phyloP scores from a whole-genome alignment of 192 early-diverging fungal species.

The Rhizophlyctis rosea region DNA sequence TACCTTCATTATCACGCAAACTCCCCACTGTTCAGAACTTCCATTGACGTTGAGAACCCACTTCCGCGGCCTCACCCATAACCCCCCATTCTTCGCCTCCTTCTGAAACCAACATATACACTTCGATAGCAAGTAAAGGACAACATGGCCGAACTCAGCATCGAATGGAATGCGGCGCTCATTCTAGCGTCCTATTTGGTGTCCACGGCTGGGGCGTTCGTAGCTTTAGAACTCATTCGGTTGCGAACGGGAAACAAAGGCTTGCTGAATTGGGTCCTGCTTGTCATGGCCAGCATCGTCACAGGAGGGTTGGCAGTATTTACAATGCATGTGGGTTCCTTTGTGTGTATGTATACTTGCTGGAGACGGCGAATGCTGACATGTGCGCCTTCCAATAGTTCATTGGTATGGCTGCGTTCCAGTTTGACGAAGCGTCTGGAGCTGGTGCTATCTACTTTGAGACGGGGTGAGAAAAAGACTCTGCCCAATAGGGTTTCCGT shows the following conservation, averaged over 20 bases:
- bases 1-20: too few species aligned
- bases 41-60: too few species aligned
- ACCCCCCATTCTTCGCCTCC: too few species aligned
- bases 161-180: conserved; percentile 6
- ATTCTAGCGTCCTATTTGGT: conserved; percentile 14
- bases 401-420: conserved; percentile 19
- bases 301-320: conserved; percentile 18
- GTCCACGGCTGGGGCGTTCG: conserved; percentile 19
- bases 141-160: too few species aligned
- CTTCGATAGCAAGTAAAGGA: too few species aligned
- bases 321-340: conserved; percentile 21
- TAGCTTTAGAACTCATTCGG: conserved; percentile 20
- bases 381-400: conserved; percentile 7
- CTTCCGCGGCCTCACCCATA: too few species aligned
- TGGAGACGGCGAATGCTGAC: too few species aligned
- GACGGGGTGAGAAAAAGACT: conserved; percentile 1
- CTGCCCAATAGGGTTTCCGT: too few species aligned
- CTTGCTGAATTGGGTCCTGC: conserved; percentile 19
- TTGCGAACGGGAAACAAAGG: conserved; percentile 9
- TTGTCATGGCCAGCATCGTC: conserved; percentile 11
- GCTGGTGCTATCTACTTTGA: conserved; percentile 1
- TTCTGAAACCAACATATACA: too few species aligned
- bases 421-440: conserved; percentile 1
- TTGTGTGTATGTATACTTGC: too few species aligned
- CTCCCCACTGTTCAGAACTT: too few species aligned